A percentile compares a stretch with the other conserved stretches of the same genome.
Conservation (phyloP, 2,329 filamentous ascomycete genomes). For the Sclerotiophoma versabilis region DNA sequence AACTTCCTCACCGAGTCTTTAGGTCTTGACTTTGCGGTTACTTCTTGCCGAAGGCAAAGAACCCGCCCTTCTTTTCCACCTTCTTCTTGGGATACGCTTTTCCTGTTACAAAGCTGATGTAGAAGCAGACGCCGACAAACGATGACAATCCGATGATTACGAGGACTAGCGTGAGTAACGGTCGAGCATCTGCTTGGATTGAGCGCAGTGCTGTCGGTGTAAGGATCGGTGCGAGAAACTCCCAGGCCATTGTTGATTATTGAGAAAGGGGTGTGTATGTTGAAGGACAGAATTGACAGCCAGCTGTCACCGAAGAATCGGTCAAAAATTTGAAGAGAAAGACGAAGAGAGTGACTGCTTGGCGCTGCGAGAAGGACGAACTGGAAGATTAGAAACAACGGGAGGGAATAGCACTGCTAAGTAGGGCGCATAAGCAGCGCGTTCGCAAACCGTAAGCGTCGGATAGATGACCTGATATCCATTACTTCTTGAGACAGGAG, state of each 20-base stretch:
- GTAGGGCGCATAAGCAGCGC: constrained; percentile 28
- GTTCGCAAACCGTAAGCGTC: constrained; percentile 34
- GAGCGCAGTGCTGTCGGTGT: constrained; percentile 42
- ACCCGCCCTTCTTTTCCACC: constrained; percentile 34
- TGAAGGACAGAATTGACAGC: constrained; percentile 21
- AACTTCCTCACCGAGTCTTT: background rate
- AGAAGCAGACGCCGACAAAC: constrained; percentile 36
- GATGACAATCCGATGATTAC: constrained; percentile 71
- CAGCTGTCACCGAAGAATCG: constrained; percentile 26
- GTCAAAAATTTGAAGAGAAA: constrained; percentile 14
- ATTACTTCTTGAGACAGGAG: constrained; percentile 25
- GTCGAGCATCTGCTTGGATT: constrained; percentile 68
- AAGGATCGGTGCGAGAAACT: constrained; percentile 42
- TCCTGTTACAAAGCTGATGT: constrained; percentile 40
- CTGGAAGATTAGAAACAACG: constrained; percentile 12
- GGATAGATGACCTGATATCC: constrained; percentile 31
- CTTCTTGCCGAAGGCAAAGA: constrained; percentile 32
- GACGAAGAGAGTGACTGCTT: constrained; percentile 18
- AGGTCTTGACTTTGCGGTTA: background rate
- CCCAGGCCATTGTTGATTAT: constrained; percentile 31
- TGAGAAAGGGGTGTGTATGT: background rate
- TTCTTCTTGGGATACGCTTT: constrained; percentile 39
- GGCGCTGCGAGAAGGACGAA: constrained; percentile 14
- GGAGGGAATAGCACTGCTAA: constrained; percentile 19
- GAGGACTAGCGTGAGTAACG: constrained; percentile 85